Percentiles rank a stretch among this genome's conserved stretches.
phyloP scores from a whole-genome alignment of 257 asterid genomes.

The Solanum pinnatisectum region DNA sequence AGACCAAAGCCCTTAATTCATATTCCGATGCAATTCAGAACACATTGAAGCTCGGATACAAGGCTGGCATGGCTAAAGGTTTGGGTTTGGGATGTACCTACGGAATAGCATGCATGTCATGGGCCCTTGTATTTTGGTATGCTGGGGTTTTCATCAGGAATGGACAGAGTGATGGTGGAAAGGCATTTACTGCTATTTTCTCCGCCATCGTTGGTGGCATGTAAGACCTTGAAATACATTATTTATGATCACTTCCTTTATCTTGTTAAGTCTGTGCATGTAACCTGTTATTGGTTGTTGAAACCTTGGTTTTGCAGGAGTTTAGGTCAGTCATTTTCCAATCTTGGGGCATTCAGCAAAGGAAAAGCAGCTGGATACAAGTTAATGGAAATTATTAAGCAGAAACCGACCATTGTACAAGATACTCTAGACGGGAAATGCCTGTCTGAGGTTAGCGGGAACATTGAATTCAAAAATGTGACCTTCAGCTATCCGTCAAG shows the following conservation, averaged over 20 bases:
- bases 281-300: background rate
- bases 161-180: constrained; percentile 89
- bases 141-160: constrained; percentile 94
- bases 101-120: constrained; percentile 97
- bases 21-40: constrained; percentile 87
- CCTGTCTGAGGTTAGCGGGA: constrained; percentile 58
- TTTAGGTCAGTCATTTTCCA: constrained; percentile 95
- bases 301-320: constrained; percentile 51
- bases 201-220: constrained; percentile 97
- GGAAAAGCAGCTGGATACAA: constrained; percentile 96
- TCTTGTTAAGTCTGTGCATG: background rate
- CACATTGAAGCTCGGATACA: constrained; percentile 87
- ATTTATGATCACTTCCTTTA: background rate
- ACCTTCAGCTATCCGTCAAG: constrained; percentile 93
- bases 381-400: constrained; percentile 83
- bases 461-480: constrained; percentile 83
- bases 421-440: constrained; percentile 43
- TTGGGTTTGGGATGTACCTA: constrained; percentile 93
- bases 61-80: constrained; percentile 99
- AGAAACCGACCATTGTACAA: constrained; percentile 68
- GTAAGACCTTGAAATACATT: constrained; percentile 39
- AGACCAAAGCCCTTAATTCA: constrained; percentile 60
- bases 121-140: constrained; percentile 99
- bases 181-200: constrained; percentile 93
- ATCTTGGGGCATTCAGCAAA: constrained; percentile 93